Percentiles rank a stretch among this genome's conserved stretches.
Evolutionary conservation across 2,329 filamentous ascomycete genomes (phyloP).

Genomic region (Penicillium decumbens): DNA sequence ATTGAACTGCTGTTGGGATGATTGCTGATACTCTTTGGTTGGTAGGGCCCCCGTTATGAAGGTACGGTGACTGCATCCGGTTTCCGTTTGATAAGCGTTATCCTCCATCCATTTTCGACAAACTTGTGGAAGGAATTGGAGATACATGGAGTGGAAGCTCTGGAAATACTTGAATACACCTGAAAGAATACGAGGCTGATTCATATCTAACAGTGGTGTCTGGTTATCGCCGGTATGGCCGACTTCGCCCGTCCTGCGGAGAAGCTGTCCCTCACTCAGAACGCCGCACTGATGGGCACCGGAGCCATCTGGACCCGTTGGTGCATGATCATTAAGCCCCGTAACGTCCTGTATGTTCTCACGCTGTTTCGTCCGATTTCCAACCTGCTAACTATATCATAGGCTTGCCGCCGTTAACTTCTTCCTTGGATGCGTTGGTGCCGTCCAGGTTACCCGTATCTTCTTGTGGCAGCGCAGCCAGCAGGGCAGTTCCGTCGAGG

Average conservation of each 20-base stretch:
- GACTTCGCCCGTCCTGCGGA: constrained; percentile 89
- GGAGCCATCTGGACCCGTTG: constrained; percentile 97
- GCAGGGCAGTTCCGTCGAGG: constrained; percentile 45
- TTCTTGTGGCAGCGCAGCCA: constrained; percentile 55
- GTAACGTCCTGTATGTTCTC: constrained; percentile 72
- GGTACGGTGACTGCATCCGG: constrained; percentile 40
- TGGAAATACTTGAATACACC: background rate
- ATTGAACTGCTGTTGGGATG: background rate
- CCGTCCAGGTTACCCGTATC: constrained; percentile 77
- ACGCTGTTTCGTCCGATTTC: constrained; percentile 6
- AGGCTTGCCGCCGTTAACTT: constrained; percentile 95
- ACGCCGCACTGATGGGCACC: constrained; percentile 81
- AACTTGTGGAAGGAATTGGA: background rate
- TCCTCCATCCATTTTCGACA: background rate
- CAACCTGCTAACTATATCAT: background rate
- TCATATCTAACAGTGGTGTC: constrained; percentile 62
- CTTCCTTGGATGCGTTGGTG: constrained; percentile 85
- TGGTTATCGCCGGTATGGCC: constrained; percentile 86
- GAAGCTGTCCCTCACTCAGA: constrained; percentile 89
- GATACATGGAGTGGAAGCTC: background rate
- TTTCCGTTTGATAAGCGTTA: constrained; percentile 4
- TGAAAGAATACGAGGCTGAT: constrained; percentile 4
- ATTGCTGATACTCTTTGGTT: constrained; percentile 4
- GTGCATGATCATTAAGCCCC: constrained; percentile 95
- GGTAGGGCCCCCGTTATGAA: constrained; percentile 89